phyloP scores from a whole-genome alignment of 495 filamentous ascomycete genomes.

The Stereocaulon alpinum region DNA sequence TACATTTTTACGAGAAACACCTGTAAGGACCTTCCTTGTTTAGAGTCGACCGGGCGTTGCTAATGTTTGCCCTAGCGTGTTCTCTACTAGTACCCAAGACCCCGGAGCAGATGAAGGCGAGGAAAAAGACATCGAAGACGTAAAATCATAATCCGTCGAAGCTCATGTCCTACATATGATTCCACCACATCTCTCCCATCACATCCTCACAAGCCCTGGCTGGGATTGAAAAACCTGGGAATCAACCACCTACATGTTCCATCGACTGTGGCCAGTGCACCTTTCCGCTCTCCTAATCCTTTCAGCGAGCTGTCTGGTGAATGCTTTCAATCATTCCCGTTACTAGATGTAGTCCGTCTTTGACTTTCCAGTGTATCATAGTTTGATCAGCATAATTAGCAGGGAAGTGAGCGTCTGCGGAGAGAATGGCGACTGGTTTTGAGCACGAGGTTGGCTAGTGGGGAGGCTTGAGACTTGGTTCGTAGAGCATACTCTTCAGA shows the following conservation, averaged over 20 bases:
- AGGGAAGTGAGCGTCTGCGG: background rate
- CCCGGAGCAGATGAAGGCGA: constrained; percentile 1
- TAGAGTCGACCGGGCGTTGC: too few species aligned
- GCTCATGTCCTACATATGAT: too few species aligned
- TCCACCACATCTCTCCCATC: too few species aligned
- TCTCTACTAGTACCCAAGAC: constrained; percentile 10
- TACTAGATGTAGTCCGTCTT: too few species aligned
- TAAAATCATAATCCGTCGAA: background rate
- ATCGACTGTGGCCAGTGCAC: background rate
- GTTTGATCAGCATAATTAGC: background rate
- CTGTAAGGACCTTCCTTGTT: background rate
- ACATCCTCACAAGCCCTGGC: too few species aligned
- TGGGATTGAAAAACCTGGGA: too few species aligned
- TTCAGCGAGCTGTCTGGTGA: background rate
- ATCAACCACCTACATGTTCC: too few species aligned
- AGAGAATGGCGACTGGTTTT: background rate
- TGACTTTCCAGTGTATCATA: background rate
- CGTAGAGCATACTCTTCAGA: background rate
- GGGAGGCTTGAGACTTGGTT: background rate
- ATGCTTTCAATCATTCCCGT: background rate
- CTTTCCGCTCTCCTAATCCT: background rate
- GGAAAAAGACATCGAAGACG: background rate
- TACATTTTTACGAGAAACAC: constrained; percentile 29
- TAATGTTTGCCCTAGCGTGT: constrained; percentile 7
- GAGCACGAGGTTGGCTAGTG: background rate